Base-by-base conservation (phyloP, 2,329 filamentous ascomycete species). In the Pyrenochaeta sp. region DNA sequence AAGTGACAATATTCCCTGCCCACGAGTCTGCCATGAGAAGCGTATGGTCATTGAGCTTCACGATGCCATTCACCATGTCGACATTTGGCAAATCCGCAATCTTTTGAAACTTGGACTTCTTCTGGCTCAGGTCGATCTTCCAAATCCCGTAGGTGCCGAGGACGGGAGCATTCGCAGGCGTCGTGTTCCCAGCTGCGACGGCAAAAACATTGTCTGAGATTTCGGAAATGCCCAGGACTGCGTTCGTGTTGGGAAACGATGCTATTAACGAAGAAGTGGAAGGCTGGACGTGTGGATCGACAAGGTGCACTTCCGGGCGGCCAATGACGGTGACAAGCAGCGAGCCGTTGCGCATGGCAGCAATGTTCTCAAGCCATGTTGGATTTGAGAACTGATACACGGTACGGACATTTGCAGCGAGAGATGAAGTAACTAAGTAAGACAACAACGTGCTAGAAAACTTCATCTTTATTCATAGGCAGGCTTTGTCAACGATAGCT, bases 281-380 rank as follows among this genome's bases (percentile, higher is more conserved):
- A 12, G 67, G 54, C 14, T 66, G 59, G 15, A 20, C 47, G 11
- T 43, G 46, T 1, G 75, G 75, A 45, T 76, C 59, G 31, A 79
- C 56, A 23, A 74, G 61, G 54, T 68, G 68, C 2, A 78, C 55
- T 45, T 74, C 67, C 7, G 75, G 66, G 17, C 45, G 42, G 35
- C 69, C 67, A 9, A 77, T 50, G 3, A 70, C 54, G 12, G 66
- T 60, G n/a, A 73, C 67, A 27, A 78, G 67, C n/a, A 78, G 56
- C 21, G 73, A 64, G 12, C 73, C 74, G 40, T 76, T 77, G n/a
- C 64, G 45, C 17, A 70, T 73, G 2, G 75, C 51, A 7, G 68
- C 72, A 20, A 79, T 60, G 46, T 79, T 79, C 53, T 79, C 77
- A 32, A 71, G 51, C 67, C 67, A 72, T 11, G 63, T 68, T 18